Evolutionary conservation across 2,329 filamentous ascomycete species (phyloP), one percentile per base, ranked within the genome.

Genomic region (Dryadomyces quercivorus): DNA sequence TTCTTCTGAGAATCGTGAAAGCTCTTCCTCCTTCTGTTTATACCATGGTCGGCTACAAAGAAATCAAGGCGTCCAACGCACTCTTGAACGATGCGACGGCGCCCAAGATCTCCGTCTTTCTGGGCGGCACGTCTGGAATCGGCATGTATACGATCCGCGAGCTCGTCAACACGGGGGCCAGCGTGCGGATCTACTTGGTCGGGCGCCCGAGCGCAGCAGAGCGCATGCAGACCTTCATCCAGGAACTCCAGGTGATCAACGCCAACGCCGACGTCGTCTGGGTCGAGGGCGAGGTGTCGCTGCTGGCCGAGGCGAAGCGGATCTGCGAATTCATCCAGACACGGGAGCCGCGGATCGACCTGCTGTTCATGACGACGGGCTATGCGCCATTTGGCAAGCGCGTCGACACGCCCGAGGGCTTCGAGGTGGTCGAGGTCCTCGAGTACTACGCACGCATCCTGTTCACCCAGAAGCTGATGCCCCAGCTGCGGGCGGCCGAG

Each of bases 51-150:
- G 57, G 66, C 12, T 62, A 63, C 55, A 61, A 60, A 46, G 61
- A 70, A 51, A 64, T 74, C 13, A 57, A 63, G 54, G 63, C 64
- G 13, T 70, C 69, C 52, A 74, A 74, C 58, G 63, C 65, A 7
- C 66, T 63, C 26, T 67, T 75, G 60, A 68, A 65, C 59, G 65
- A 68, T 50, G 56, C 61, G 4, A 70, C 64, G 1, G 60, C 62
- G 16, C 70, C 70, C 8, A 66, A 60, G 15, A 63, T 72, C 43
- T 64, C 70, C 54, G 66, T 75, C 57, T 75, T 75, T 57, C 67
- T 69, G 5, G 72, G 73, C 40, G 73, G 68, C 12, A 76, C 73
- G 1, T 70, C 71, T 2, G 74, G 74, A 50, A 71, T 76, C 55
- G 73, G 73, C 9, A 66, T 70, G 48, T 47, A 64, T 47, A 75